Base-by-base conservation (phyloP, 352 stramenopile species). In the Phytophthora lateralis region DNA sequence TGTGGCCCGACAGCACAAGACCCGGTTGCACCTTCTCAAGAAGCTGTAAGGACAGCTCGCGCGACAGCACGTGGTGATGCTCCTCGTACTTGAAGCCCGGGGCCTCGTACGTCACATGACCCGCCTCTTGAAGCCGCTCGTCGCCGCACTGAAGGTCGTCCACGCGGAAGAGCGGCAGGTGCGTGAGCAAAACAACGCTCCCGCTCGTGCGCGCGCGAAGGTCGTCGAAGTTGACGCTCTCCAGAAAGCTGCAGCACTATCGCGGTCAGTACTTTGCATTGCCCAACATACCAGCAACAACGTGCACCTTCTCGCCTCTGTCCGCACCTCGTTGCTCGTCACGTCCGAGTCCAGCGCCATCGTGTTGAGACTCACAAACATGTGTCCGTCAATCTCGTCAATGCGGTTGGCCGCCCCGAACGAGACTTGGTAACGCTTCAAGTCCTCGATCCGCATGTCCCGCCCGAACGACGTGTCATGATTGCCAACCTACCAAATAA, bases 91-190 rank as follows among this genome's bases (percentile, higher is more conserved):
- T 52, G 51, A 90, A 92, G 15, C 57, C 70, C 5, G 85, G 85
- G 38, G 85, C 69, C 60, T 92, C 82, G 68, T 92, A 94, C n/a
- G 85, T 94, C 37, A 91, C 63, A 50, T 92, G 82, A n/a, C 80
- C 85, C 2, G 57, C 32, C 42, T 93, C 82, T 4, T 37, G 44
- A n/a, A 62, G 46, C 17, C 82, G 79, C 41, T 75, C 52, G 4
- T 75, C 48, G 5, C 85, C 85, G 37, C 82, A 92, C 32, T 63
- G 66, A 20, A 89, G 51, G 47, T 92, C 82, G 34, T 92, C 71
- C 8, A 59, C 29, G 11, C 82, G 80, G 46, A 71, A 82, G 1
- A 92, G 74, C 15, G 82, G 82, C 30, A 92, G 37, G 47, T 92
- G 82, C 0, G 80, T 85, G 30, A 92, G 65, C 20, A 92, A 49